A percentile compares a stretch with the other conserved stretches of the same genome.
Evolutionary conservation across 1,284 basidiomycete genomes (phyloP).

Genomic region (Mycosarcoma mackinlayi): DNA sequence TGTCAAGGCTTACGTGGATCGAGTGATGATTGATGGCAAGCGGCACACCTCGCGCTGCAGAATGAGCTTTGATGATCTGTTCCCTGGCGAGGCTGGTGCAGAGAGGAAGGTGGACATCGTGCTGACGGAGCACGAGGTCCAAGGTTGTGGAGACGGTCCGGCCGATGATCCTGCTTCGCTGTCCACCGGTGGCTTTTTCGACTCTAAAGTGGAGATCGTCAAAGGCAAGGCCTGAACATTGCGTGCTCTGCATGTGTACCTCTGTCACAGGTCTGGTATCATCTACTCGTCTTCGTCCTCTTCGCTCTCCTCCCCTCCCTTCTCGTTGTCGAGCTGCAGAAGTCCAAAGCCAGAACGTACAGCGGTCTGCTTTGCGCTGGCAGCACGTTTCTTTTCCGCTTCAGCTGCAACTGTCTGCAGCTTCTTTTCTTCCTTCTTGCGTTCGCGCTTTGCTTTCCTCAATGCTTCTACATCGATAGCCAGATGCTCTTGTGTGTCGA

Average conservation of each 20-base stretch:
- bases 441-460: slow-evolving; percentile 43
- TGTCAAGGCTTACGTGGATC: slow-evolving; percentile 36
- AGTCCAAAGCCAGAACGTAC: slow-evolving; percentile 26
- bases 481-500: slow-evolving; percentile 34
- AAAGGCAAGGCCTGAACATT: not conserved
- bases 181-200: slow-evolving; percentile 38
- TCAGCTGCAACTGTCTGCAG: slow-evolving; percentile 17
- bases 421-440: slow-evolving; percentile 45
- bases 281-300: slow-evolving; percentile 6
- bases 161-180: slow-evolving; percentile 34
- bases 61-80: slow-evolving; percentile 49
- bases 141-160: slow-evolving; percentile 25
- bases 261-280: not conserved
- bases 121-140: slow-evolving; percentile 31
- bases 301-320: slow-evolving; percentile 25
- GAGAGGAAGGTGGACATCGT: slow-evolving; percentile 39
- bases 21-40: slow-evolving; percentile 42
- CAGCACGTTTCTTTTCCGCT: slow-evolving; percentile 21
- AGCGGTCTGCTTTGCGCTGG: slow-evolving; percentile 23
- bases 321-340: slow-evolving; percentile 28
- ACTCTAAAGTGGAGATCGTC: slow-evolving; percentile 10
- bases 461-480: slow-evolving; percentile 50
- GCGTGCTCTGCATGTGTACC: not conserved
- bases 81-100: slow-evolving; percentile 25
- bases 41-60: slow-evolving; percentile 36